Evolutionary conservation across 2,329 filamentous ascomycete species (phyloP).

Genomic region (Delphinella strobiligena): DNA sequence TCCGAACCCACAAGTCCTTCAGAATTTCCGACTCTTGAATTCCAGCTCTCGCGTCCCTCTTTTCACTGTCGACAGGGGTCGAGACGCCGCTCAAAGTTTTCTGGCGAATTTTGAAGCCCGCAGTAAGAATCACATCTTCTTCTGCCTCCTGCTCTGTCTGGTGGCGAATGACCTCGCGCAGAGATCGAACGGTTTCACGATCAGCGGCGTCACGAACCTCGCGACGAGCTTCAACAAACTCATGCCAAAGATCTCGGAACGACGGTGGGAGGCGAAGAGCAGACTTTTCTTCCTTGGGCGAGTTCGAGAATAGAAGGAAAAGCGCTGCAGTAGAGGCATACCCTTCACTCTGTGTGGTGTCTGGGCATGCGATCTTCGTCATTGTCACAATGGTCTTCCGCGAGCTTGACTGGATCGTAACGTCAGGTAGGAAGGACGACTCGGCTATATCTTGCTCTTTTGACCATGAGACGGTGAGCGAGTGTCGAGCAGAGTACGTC

Average conservation of each 20-base stretch:
- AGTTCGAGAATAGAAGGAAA: slow-evolving; percentile 69
- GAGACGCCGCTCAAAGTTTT: slow-evolving; percentile 20
- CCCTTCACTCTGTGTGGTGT: slow-evolving; percentile 70
- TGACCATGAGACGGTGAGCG: slow-evolving; percentile 65
- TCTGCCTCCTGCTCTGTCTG: slow-evolving; percentile 45
- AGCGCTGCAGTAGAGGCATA: slow-evolving; percentile 73
- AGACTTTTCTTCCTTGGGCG: slow-evolving; percentile 74
- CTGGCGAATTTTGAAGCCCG: slow-evolving; percentile 50
- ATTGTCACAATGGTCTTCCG: slow-evolving; percentile 55
- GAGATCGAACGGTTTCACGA: slow-evolving; percentile 51
- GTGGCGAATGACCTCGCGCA: slow-evolving; percentile 59
- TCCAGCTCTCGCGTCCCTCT: slow-evolving; percentile 2
- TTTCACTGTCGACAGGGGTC: slow-evolving; percentile 16
- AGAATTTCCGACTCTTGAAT: slow-evolving; percentile 18
- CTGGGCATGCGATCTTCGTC: slow-evolving; percentile 59
- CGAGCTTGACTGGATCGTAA: slow-evolving; percentile 34
- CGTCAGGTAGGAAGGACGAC: slow-evolving; percentile 26
- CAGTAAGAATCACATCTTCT: slow-evolving; percentile 54
- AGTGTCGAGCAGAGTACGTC: slow-evolving; percentile 63
- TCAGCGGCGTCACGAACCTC: slow-evolving; percentile 58
- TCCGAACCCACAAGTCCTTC: slow-evolving; percentile 39
- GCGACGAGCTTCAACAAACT: slow-evolving; percentile 62
- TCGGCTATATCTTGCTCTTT: slow-evolving; percentile 51
- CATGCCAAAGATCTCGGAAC: slow-evolving; percentile 79
- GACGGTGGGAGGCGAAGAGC: slow-evolving; percentile 62